Evolutionary conservation across 192 early-diverging fungal species (phyloP), one percentile per base, ranked within the genome.

Genomic region (Podila epicladia): DNA sequence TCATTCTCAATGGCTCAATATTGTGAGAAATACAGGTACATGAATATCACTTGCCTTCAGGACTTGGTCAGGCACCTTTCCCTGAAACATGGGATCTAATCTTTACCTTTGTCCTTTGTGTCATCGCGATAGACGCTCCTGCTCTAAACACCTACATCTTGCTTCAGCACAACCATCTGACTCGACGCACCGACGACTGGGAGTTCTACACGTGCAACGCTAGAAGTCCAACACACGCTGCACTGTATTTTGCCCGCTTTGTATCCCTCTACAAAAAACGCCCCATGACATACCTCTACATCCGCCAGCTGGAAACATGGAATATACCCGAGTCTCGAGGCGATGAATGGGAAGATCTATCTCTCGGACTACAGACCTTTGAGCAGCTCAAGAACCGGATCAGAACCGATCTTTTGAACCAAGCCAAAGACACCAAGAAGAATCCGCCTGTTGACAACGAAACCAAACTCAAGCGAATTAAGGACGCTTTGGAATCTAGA

Each of bases 231-330:
- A 71, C 75, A 2, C 75, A 77, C 11, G 75, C 75, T 0, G 75
- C 75, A 1, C 64, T 77, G 9, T 71, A 71, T 33, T 77, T 77
- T 32, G 69, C 75, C 1, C 53, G 75, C 35, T 77, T 71, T 48
- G 69, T 71, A 2, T 58, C 62, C 4, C 75, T 77, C 31, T 77
- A 77, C 38, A 77, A 71, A 59, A 77, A 77, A 35, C 62, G 64
- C 17, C 75, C 75, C n/a, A 77, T 67, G 69, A 63, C 75, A 2
- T 77, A 77, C 50, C 64, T 77, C n/a, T 77, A 77, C 55, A 71
- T 77, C 33, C 75, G 75, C 48, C 41, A 71, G 49, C 64, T 77
- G 19, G 75, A 77, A 32, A 41, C 41, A 4, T 77, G 75, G 75
- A 77, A 77, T 67, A 71, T 71, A 67, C 75, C 75, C 31, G 55